These are phyloP conservation scores for Geotrichum australiense DNA, from an alignment of 1,139 yeast species.

Conservation along the genomic window DNA sequence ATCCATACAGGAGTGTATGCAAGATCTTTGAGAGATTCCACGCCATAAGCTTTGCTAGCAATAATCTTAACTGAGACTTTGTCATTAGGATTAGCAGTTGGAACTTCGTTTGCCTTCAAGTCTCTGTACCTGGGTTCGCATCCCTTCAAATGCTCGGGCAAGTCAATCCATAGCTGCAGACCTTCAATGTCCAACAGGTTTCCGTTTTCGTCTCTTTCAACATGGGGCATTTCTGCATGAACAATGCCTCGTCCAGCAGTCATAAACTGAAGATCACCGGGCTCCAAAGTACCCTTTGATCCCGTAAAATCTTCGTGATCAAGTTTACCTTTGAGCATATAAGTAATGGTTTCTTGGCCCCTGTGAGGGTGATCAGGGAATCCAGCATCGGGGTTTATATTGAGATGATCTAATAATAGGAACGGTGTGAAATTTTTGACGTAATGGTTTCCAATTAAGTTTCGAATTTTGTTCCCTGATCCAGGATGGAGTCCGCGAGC, in stretches of 20 bases:
- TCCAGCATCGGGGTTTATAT: constrained; percentile 58
- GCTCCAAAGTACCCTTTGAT: constrained; percentile 62
- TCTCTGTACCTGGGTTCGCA: constrained; percentile 77
- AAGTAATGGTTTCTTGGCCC: constrained; percentile 84
- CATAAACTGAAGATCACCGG: constrained; percentile 92
- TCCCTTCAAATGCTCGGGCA: constrained; percentile 63
- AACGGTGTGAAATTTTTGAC: constrained; percentile 63
- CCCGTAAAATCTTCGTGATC: constrained; percentile 88
- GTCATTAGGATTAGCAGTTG: constrained; percentile 60
- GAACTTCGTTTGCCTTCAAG: constrained; percentile 63
- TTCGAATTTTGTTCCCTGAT: no score
- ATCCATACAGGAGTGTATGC: constrained; percentile 77
- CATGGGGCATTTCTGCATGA: constrained; percentile 79
- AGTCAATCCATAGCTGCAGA: constrained; percentile 87
- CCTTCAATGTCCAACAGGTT: constrained; percentile 44
- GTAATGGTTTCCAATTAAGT: constrained; percentile 86
- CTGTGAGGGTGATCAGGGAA: constrained; percentile 93
- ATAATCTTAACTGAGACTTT: constrained; percentile 66
- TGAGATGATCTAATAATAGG: constrained; percentile 73
- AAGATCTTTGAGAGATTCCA: constrained; percentile 62
- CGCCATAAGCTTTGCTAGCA: constrained; percentile 71
- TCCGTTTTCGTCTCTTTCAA: constrained; percentile 41
- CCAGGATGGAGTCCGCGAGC: no score
- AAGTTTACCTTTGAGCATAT: constrained; percentile 63
- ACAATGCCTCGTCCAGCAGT: constrained; percentile 89